Evolutionary conservation across 164 flowering plant genomes (phyloP).

Genomic region (Nelumbo lutea): DNA sequence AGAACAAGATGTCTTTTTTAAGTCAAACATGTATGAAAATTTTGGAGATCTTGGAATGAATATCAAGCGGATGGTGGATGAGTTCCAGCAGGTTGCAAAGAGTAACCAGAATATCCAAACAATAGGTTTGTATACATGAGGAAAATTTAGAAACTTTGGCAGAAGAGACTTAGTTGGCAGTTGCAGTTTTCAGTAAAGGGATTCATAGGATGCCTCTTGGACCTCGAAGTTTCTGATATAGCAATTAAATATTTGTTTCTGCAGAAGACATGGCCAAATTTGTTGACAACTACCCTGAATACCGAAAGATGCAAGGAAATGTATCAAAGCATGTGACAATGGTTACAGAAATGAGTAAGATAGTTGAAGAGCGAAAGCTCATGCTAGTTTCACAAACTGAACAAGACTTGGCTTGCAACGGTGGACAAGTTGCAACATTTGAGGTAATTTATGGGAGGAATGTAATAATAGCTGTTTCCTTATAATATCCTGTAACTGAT

Average conservation of each 20-base stretch:
- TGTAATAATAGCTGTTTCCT: too few species aligned
- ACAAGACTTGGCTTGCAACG: conserved; percentile 96
- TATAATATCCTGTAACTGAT: too few species aligned
- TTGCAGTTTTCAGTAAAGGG: neutral
- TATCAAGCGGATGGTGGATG: conserved; percentile 94
- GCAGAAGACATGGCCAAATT: conserved; percentile 98
- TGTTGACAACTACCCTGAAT: conserved; percentile 96
- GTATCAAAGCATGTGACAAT: conserved; percentile 95
- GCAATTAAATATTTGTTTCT: conserved; percentile 15
- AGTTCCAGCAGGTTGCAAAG: conserved; percentile 85
- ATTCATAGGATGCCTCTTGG: neutral
- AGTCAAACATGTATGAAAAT: conserved; percentile 91
- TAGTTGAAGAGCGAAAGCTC: conserved; percentile 88
- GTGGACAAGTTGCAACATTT: conserved; percentile 93
- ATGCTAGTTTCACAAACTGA: conserved; percentile 94
- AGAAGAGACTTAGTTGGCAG: neutral
- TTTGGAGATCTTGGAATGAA: conserved; percentile 99
- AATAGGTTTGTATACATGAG: conserved; percentile 46
- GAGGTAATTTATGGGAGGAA: conserved; percentile 44
- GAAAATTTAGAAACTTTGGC: conserved; percentile 2
- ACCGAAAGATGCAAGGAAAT: conserved; percentile 94
- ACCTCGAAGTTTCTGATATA: neutral
- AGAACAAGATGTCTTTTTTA: conserved; percentile 90
- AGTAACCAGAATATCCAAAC: conserved; percentile 97
- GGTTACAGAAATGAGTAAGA: conserved; percentile 96